phyloP scores from a whole-genome alignment of 2,329 filamentous ascomycete species.

The Sphaerostilbella broomeana region DNA sequence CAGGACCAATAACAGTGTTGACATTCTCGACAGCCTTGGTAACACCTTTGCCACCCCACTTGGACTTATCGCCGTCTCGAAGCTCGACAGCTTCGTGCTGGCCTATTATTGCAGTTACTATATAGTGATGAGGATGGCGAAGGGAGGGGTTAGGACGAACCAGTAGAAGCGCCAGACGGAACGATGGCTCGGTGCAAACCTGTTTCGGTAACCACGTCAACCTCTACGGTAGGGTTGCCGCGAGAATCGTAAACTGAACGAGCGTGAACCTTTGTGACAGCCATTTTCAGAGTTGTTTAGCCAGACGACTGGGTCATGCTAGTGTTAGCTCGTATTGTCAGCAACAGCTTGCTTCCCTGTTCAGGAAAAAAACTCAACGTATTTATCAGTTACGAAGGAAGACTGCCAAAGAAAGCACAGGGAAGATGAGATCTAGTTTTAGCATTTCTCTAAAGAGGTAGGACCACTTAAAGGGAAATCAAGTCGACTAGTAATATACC shows the following conservation, averaged over 20 bases:
- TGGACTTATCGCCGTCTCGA: slow-evolving; percentile 80
- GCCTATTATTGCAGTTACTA: slow-evolving; percentile 44
- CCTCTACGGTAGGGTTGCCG: slow-evolving; percentile 96
- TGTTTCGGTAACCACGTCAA: slow-evolving; percentile 92
- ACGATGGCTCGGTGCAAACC: slow-evolving; percentile 97
- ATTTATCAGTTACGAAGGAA: too few relatives aligned
- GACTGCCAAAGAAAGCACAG: too few relatives aligned
- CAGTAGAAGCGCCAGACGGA: slow-evolving; percentile 91
- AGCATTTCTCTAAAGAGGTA: too few relatives aligned
- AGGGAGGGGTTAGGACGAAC: slow-evolving; percentile 43
- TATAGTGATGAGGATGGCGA: slow-evolving; percentile 9
- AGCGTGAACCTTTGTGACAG: slow-evolving; percentile 83
- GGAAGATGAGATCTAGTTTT: too few relatives aligned
- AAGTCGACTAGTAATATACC: too few relatives aligned
- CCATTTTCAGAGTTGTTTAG: slow-evolving; percentile 59
- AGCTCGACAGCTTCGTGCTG: slow-evolving; percentile 89
- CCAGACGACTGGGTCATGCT: too few relatives aligned
- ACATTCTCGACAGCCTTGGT: slow-evolving; percentile 81
- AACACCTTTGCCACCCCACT: slow-evolving; percentile 85
- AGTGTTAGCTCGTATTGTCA: neutral
- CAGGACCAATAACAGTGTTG: slow-evolving; percentile 73
- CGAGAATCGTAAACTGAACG: slow-evolving; percentile 98
- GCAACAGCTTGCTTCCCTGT: neutral
- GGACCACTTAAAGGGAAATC: too few relatives aligned
- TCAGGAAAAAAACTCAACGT: too few relatives aligned